Conservation (phyloP, 345 rosid genomes). For the Cardamine chenopodiifolia region DNA sequence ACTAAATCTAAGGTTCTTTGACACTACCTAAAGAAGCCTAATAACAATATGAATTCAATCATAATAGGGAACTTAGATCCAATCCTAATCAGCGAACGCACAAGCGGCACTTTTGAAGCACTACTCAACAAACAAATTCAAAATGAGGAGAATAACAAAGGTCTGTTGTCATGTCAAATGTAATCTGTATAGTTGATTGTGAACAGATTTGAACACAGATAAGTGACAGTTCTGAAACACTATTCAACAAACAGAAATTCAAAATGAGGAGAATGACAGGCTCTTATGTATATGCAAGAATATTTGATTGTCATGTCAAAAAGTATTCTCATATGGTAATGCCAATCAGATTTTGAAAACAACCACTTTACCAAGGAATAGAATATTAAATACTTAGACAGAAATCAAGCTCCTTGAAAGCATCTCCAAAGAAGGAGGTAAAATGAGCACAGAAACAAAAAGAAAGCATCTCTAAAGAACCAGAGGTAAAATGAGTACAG, state of each 20-base stretch:
- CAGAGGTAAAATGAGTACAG: not conserved
- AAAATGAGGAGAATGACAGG: no score
- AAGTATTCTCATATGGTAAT: no score
- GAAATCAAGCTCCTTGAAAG: no score
- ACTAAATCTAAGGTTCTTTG: not conserved
- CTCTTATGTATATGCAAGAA: no score
- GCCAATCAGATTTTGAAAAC: not conserved
- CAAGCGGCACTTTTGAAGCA: not conserved
- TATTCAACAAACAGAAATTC: not conserved
- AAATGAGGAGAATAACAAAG: not conserved
- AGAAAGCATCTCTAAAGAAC: no score
- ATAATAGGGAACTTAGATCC: not conserved
- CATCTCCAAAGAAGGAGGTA: not conserved
- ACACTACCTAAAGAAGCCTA: not conserved
- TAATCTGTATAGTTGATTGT: not conserved
- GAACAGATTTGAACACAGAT: not conserved
- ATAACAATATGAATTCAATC: not conserved
- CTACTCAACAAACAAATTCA: not conserved
- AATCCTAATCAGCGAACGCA: not conserved
- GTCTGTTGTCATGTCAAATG: not conserved
- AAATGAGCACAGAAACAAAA: not conserved
- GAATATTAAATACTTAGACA: not conserved
- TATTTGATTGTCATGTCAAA: no score
- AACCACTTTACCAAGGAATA: not conserved
- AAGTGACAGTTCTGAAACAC: not conserved